Evolutionary conservation across 163 green algal genomes (phyloP).

Genomic region (Trebouxiophyceae sp.): DNA sequence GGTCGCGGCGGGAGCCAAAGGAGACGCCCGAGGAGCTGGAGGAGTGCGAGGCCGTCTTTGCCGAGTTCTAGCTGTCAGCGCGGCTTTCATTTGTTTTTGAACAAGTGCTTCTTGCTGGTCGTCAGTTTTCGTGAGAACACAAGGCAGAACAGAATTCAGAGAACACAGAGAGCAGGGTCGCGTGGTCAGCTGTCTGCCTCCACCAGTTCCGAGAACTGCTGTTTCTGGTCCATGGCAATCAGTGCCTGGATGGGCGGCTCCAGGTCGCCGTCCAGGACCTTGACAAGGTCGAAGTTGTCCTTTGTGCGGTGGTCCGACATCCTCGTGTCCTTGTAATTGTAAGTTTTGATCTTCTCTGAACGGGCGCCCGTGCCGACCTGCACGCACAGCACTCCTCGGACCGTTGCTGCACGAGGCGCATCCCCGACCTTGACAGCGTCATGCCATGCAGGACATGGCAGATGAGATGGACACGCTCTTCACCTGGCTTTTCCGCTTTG

Average conservation of each 20-base stretch:
- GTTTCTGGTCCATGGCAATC: slow-evolving; percentile 76
- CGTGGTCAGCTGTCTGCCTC: no score
- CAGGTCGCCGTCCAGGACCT: slow-evolving; percentile 72
- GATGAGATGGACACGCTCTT: background rate
- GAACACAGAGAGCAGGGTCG: background rate
- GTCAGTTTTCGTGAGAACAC: no score
- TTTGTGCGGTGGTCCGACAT: slow-evolving; percentile 93
- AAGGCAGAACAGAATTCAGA: background rate
- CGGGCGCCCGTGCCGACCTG: slow-evolving; percentile 90
- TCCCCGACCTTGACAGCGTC: no score
- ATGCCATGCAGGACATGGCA: no score
- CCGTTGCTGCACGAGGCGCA: no score
- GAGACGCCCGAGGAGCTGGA: slow-evolving; percentile 72
- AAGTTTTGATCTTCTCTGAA: slow-evolving; percentile 99
- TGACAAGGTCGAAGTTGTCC: slow-evolving; percentile 88
- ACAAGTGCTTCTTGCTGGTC: no score
- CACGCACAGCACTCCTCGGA: background rate
- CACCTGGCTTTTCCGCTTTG: slow-evolving; percentile 47
- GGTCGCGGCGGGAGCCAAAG: slow-evolving; percentile 42
- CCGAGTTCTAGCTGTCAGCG: slow-evolving; percentile 48
- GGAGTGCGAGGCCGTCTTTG: slow-evolving; percentile 82
- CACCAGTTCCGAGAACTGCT: slow-evolving; percentile 65
- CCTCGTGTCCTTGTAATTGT: slow-evolving; percentile 98
- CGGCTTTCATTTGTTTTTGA: no score
- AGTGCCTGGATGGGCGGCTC: slow-evolving; percentile 75